A percentile compares a stretch with the other conserved stretches of the same genome.
Conservation (phyloP, 2,329 filamentous ascomycete species). For the Botryosphaeria dothidea region DNA sequence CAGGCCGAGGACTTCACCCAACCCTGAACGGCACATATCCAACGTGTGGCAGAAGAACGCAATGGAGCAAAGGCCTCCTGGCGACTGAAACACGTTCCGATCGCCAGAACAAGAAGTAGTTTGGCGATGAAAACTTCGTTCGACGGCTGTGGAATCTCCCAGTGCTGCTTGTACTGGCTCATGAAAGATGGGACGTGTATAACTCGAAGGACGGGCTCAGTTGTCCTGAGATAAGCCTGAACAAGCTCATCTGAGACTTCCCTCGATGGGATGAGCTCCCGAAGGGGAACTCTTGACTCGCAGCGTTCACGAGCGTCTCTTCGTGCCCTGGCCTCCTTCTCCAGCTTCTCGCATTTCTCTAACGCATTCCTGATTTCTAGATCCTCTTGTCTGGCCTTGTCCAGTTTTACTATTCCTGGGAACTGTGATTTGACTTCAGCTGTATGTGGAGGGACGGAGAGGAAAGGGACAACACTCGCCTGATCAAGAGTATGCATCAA, state of each 20-base stretch:
- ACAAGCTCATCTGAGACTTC: conserved; percentile 25
- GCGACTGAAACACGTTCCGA: conserved; percentile 17
- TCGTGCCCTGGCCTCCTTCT: conserved; percentile 19
- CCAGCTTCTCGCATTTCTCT: conserved; percentile 20
- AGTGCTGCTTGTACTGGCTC: conserved; percentile 26
- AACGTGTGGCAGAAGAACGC: neutral
- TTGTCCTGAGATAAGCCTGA: conserved; percentile 24
- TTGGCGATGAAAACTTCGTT: neutral
- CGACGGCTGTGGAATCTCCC: conserved; percentile 24
- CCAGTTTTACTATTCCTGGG: neutral
- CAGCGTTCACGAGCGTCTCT: neutral
- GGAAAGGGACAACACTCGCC: conserved; percentile 35
- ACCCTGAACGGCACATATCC: conserved; percentile 29
- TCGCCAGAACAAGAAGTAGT: conserved; percentile 22
- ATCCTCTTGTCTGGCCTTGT: neutral
- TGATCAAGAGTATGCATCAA: conserved; percentile 53
- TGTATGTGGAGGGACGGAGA: conserved; percentile 4
- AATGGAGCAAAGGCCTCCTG: neutral
- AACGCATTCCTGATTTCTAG: neutral
- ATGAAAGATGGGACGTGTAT: conserved; percentile 29
- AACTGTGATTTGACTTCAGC: conserved; percentile 8
- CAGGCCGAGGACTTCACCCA: conserved; percentile 38
- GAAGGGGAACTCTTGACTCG: neutral
- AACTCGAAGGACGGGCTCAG: conserved; percentile 28
- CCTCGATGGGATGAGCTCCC: conserved; percentile 9